These are phyloP conservation scores for Evernia prunastri DNA, from an alignment of 495 filamentous ascomycete genomes.

Conservation along the genomic window DNA sequence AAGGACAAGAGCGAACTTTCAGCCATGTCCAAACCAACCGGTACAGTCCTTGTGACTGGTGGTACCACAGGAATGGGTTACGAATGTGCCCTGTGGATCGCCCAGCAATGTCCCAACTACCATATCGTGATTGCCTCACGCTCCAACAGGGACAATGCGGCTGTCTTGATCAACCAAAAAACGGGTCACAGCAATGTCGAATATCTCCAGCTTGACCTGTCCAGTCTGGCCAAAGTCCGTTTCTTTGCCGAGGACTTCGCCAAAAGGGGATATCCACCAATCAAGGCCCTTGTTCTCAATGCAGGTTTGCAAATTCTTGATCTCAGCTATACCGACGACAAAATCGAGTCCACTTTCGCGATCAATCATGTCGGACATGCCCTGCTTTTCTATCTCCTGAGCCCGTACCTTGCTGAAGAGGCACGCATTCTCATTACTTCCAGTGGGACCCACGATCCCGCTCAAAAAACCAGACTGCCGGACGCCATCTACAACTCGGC, in stretches of 20 bases:
- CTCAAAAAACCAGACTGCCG: slow-evolving; percentile 30
- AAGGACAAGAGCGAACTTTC: background rate
- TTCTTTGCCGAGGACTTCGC: slow-evolving; percentile 36
- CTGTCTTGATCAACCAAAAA: slow-evolving; percentile 31
- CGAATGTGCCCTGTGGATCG: slow-evolving; percentile 42
- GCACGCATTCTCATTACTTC: slow-evolving; percentile 40
- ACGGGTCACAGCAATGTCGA: slow-evolving; percentile 35
- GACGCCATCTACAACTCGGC: slow-evolving; percentile 31
- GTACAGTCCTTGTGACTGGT: slow-evolving; percentile 51
- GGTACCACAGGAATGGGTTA: slow-evolving; percentile 48
- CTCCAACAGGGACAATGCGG: slow-evolving; percentile 37
- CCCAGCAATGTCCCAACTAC: slow-evolving; percentile 33
- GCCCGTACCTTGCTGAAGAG: slow-evolving; percentile 39
- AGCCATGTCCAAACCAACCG: slow-evolving; percentile 25
- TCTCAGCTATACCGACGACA: slow-evolving; percentile 33
- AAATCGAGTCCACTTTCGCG: slow-evolving; percentile 41
- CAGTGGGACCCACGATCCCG: slow-evolving; percentile 35
- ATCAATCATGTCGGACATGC: slow-evolving; percentile 40
- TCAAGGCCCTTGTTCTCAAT: slow-evolving; percentile 43
- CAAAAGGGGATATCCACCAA: slow-evolving; percentile 34
- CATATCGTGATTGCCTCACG: slow-evolving; percentile 38
- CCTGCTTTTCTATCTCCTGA: slow-evolving; percentile 46
- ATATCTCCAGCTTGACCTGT: slow-evolving; percentile 39
- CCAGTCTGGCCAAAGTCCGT: slow-evolving; percentile 36
- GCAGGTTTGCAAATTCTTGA: slow-evolving; percentile 40